Evolutionary conservation across 2,329 filamentous ascomycete species (phyloP).

Genomic region (Pseudogymnoascus sp.): DNA sequence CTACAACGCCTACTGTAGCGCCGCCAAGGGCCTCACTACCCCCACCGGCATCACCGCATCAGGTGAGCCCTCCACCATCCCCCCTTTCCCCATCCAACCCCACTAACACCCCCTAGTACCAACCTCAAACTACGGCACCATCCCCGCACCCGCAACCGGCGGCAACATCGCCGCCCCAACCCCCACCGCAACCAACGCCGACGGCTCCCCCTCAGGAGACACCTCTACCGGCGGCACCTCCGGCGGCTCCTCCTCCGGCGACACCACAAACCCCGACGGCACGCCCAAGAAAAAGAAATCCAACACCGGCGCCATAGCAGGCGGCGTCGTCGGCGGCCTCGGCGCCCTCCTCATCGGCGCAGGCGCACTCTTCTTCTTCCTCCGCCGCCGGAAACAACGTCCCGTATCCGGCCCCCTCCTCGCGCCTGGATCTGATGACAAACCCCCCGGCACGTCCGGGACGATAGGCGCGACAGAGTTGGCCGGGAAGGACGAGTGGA

Average conservation of each 20-base stretch:
- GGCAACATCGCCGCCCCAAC: not conserved
- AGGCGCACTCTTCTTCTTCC: not conserved
- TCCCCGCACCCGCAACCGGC: not conserved
- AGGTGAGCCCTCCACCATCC: slow-evolving; percentile 17
- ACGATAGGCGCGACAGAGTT: not conserved
- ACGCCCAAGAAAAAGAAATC: not conserved
- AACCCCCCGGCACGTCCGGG: not conserved
- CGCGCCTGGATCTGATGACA: not conserved
- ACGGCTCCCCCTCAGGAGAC: not conserved
- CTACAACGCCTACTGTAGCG: slow-evolving; percentile 44
- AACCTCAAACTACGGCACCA: not conserved
- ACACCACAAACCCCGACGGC: not conserved
- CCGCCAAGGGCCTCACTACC: slow-evolving; percentile 36
- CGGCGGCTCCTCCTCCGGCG: not conserved
- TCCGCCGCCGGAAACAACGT: not conserved
- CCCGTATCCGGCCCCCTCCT: not conserved
- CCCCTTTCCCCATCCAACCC: not conserved
- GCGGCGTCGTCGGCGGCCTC: not conserved
- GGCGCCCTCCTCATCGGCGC: not conserved
- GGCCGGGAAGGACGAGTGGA: not conserved
- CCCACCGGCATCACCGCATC: slow-evolving; percentile 38
- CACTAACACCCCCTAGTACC: not conserved
- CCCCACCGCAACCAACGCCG: not conserved
- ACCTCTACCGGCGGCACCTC: not conserved
- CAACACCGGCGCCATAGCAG: not conserved